Percentiles rank a stretch among this genome's conserved stretches.
Conservation (phyloP, 768 basidiomycete species). For the Lentinula sp. region DNA sequence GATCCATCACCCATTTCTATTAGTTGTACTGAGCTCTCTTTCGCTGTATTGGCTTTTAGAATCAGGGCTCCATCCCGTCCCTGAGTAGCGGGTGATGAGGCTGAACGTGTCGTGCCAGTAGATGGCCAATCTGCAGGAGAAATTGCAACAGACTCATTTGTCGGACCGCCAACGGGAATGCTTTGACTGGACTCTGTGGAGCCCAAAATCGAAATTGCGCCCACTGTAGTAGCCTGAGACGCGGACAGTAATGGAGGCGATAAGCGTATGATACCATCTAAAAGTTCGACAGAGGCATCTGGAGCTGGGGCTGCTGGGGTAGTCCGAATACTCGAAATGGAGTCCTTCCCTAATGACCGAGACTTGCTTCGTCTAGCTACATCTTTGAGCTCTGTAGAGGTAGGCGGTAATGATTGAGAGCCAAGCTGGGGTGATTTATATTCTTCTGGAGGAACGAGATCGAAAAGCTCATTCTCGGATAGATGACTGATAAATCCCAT, state of each 20-base stretch:
- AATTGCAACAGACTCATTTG: background rate
- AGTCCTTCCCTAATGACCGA: background rate
- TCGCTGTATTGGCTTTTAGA: background rate
- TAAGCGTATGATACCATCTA: slow-evolving; percentile 26
- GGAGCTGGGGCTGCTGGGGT: background rate
- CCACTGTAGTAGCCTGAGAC: too few relatives aligned
- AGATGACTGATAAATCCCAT: slow-evolving; percentile 20
- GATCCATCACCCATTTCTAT: background rate
- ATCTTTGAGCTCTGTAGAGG: background rate
- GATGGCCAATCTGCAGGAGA: background rate
- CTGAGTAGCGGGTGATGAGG: background rate
- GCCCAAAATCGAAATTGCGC: background rate
- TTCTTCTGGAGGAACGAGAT: slow-evolving; percentile 2
- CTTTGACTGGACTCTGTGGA: background rate
- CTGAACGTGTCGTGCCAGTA: too few relatives aligned
- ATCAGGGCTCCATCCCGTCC: background rate
- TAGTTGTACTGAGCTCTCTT: background rate
- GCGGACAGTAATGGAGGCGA: too few relatives aligned
- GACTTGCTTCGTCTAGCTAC: background rate
- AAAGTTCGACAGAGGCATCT: slow-evolving; percentile 3
- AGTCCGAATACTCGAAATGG: background rate
- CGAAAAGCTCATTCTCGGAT: slow-evolving; percentile 9
- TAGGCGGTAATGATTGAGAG: background rate
- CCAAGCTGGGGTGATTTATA: background rate
- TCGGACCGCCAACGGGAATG: background rate